phyloP scores from a whole-genome alignment of 164 flowering plant species.

The Litsea cubeba region DNA sequence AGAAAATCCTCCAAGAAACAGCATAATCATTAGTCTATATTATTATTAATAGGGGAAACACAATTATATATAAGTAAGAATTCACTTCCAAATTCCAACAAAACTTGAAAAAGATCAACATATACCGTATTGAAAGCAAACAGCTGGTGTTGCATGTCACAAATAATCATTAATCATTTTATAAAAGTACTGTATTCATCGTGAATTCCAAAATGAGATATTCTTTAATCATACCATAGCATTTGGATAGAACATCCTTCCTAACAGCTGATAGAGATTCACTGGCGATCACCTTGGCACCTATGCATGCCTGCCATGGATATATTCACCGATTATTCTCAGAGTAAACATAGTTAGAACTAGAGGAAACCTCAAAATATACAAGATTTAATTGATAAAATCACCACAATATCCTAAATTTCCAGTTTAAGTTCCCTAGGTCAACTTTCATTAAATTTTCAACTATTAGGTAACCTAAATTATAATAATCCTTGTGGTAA shows the following conservation, averaged over 20 bases:
- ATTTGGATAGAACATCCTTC: conserved; percentile 91
- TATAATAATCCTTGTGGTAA: background rate
- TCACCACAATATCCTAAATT: too few species aligned
- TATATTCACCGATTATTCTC: background rate
- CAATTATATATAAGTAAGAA: background rate
- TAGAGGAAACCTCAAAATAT: background rate
- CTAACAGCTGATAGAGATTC: conserved; percentile 89
- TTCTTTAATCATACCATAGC: conserved; percentile 63
- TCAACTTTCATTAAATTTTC: background rate
- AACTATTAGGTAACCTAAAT: background rate
- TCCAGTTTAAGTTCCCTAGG: background rate
- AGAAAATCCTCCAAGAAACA: background rate
- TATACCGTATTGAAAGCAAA: background rate
- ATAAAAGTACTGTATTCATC: background rate
- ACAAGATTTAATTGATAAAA: background rate
- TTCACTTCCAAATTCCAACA: background rate
- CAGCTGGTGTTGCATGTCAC: background rate
- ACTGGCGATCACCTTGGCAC: conserved; percentile 91
- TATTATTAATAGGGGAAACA: background rate
- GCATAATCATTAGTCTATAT: too few species aligned
- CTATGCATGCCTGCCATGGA: conserved; percentile 82
- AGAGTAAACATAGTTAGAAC: background rate
- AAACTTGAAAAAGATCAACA: background rate
- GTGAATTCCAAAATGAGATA: background rate
- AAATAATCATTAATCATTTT: background rate